Conservation (phyloP, 192 early-diverging fungal species). For the Piromyces sp. region DNA sequence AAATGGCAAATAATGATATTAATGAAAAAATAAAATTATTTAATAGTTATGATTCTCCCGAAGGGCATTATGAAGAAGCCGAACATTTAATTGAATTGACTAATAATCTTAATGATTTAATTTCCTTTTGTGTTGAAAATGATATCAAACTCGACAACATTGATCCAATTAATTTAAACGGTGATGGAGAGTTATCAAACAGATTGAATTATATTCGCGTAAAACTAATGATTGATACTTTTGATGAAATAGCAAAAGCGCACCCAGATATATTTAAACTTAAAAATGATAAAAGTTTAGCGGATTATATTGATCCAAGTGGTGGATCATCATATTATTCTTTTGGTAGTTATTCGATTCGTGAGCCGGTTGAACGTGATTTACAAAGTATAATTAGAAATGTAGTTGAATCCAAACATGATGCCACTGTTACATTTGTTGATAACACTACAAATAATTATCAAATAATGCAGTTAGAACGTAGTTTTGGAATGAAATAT, state of each 20-base stretch:
- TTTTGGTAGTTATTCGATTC: background rate
- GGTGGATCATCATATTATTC: background rate
- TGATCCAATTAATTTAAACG: too few relatives aligned
- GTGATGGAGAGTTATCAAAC: background rate
- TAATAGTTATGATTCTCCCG: background rate
- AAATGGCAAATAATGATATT: background rate
- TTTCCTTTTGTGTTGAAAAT: background rate
- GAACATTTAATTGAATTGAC: background rate
- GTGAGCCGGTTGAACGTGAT: background rate
- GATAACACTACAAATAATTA: background rate
- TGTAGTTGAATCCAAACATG: background rate
- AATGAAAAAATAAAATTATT: background rate
- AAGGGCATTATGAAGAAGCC: background rate
- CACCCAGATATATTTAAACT: background rate
- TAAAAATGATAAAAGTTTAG: background rate
- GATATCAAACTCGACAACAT: background rate
- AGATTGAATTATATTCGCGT: background rate
- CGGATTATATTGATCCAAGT: background rate
- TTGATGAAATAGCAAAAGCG: background rate
- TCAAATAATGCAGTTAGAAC: background rate
- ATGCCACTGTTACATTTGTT: background rate
- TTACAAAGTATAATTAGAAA: background rate
- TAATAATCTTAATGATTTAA: background rate
- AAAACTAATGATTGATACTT: background rate
- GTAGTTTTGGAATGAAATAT: background rate